These are phyloP conservation scores for Mycena floridula DNA, from an alignment of 768 basidiomycete species.

Conservation along the genomic window DNA sequence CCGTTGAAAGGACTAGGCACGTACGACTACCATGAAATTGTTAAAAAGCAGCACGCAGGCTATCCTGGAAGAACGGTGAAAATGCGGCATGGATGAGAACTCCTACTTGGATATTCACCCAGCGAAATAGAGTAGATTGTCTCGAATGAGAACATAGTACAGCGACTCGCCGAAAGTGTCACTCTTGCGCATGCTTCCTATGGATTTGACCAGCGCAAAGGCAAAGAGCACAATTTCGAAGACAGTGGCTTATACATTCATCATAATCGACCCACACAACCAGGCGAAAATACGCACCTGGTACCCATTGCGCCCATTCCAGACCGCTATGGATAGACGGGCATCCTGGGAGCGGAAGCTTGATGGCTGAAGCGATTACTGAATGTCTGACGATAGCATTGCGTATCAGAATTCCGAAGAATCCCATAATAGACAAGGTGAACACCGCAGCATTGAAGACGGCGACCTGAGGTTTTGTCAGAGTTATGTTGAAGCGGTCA, in stretches of 20 bases:
- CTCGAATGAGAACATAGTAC: constrained; percentile 30
- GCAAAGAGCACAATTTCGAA: constrained; percentile 37
- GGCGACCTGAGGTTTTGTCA: constrained; percentile 25
- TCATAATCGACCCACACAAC: not conserved
- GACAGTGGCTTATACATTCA: constrained; percentile 22
- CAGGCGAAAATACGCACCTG: constrained; percentile 21
- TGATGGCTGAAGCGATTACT: constrained; percentile 27
- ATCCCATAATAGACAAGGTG: constrained; percentile 31
- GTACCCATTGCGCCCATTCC: constrained; percentile 40
- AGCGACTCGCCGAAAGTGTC: constrained; percentile 20
- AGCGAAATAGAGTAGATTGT: constrained; percentile 40
- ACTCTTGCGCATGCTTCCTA: constrained; percentile 16
- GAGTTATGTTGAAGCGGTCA: not conserved
- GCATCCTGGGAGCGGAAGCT: constrained; percentile 34
- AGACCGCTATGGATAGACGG: constrained; percentile 33
- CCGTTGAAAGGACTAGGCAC: constrained; percentile 5
- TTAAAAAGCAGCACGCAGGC: constrained; percentile 34
- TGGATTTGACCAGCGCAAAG: constrained; percentile 32
- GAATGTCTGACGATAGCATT: constrained; percentile 28
- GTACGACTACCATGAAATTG: constrained; percentile 39
- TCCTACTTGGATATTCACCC: constrained; percentile 20
- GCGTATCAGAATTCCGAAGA: constrained; percentile 33
- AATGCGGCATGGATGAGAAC: not conserved
- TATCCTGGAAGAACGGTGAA: constrained; percentile 21
- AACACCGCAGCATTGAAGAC: constrained; percentile 33